Evolutionary conservation across 768 basidiomycete genomes (phyloP), one percentile per base, ranked within the genome.

Genomic region (Suillus plorans): DNA sequence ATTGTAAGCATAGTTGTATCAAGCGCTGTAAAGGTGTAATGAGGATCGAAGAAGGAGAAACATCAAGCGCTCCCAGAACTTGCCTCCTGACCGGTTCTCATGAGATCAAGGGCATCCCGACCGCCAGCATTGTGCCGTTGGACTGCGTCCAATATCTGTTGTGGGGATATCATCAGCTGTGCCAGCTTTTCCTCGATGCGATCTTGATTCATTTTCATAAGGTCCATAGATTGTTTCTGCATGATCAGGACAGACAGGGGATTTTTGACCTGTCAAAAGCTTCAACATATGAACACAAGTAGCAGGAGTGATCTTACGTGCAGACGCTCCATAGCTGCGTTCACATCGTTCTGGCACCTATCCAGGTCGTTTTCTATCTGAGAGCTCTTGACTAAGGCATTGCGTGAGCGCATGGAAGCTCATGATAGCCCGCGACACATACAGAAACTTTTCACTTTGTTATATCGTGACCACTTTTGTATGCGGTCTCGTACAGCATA

Each of bases 71-170:
- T 39, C 28, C 22, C n/a, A 65, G 44, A 60, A 66, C 62, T 10
- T 67, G 84, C 85, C 70, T 76, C 74, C 75, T 88, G 87, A 12
- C 85, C 85, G 28, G 77, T 73, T 56, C 77, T 77, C 87, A 88
- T 87, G 44, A 88, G 74, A 6, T 76, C 71, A 62, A 80, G 71
- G 9, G 82, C 86, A 20, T 71, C 80, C 53, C 71, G 76, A 34
- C 80, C 77, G 3, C 82, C 83, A 47, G 78, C 76, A 31, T 68
- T 67, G 58, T 83, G 81, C 63, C 79, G 71, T 47, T 80, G 76
- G 28, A 76, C 73, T 4, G 84, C 77, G 22, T 75, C 72, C 45
- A 72, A 69, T 18, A 80, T 72, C 60, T 82, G 80, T 61, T 71
- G 73, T 9, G 73, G 74, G 45, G 68, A 79, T 5, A 77, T 80